Evolutionary conservation across 192 early-diverging fungal species (phyloP).

Genomic region (Gryganskiella cystojenkinii): DNA sequence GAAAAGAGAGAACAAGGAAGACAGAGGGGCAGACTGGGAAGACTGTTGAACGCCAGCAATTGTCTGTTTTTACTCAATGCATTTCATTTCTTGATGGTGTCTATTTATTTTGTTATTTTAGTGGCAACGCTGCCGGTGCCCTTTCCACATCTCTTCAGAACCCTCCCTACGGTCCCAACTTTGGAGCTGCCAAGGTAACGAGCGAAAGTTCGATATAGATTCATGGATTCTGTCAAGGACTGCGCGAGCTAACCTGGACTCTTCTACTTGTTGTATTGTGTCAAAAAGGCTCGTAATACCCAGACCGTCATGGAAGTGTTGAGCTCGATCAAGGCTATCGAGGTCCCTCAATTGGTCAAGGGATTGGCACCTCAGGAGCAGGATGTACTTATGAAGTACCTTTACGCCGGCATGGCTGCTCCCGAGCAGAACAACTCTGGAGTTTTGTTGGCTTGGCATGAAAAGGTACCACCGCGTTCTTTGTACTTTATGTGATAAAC

Average conservation of each 20-base stretch:
- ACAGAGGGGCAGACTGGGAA: too few species aligned
- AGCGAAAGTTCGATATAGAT: background rate
- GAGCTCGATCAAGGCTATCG: slow-evolving; percentile 72
- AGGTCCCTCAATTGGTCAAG: slow-evolving; percentile 73
- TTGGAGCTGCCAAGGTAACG: slow-evolving; percentile 74
- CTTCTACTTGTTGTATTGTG: background rate
- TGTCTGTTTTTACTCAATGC: too few species aligned
- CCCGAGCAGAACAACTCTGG: slow-evolving; percentile 88
- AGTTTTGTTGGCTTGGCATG: slow-evolving; percentile 92
- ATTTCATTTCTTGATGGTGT: background rate
- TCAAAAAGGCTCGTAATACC: slow-evolving; percentile 74
- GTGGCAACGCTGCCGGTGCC: slow-evolving; percentile 68
- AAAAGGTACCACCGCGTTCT: too few species aligned
- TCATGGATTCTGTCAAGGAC: background rate
- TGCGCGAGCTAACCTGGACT: background rate
- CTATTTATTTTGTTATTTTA: slow-evolving; percentile 18
- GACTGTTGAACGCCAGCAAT: too few species aligned
- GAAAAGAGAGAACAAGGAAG: background rate
- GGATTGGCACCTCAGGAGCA: slow-evolving; percentile 67
- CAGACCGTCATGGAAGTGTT: slow-evolving; percentile 87
- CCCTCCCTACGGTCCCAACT: slow-evolving; percentile 76
- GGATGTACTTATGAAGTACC: slow-evolving; percentile 91
- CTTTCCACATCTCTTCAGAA: slow-evolving; percentile 70
- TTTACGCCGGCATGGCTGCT: slow-evolving; percentile 89
- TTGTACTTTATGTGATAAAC: too few species aligned